These are phyloP conservation scores for Bimuria novae-zelandiae DNA, from an alignment of 2,329 filamentous ascomycete species.

Conservation along the genomic window DNA sequence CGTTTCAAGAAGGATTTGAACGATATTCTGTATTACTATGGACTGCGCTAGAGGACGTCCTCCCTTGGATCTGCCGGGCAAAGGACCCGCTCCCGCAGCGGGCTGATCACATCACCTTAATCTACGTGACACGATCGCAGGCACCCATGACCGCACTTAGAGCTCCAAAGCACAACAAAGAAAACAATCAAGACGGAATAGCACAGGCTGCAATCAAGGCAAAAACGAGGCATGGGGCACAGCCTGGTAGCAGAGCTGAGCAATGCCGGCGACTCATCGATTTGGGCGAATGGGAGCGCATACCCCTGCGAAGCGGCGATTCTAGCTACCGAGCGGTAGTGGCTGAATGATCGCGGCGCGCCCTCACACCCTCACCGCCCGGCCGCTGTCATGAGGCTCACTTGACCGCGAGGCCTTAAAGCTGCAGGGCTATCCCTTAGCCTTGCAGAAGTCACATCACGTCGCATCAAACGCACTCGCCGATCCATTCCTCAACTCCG, in stretches of 20 bases:
- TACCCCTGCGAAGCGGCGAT: neutral
- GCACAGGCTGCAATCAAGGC: neutral
- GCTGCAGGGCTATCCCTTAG: slow-evolving; percentile 22
- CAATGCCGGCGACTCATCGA: slow-evolving; percentile 1
- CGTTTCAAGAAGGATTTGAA: neutral
- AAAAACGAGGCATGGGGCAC: neutral
- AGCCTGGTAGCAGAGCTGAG: neutral
- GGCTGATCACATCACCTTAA: slow-evolving; percentile 34
- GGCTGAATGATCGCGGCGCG: neutral
- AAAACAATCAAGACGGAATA: neutral
- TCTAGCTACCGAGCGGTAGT: neutral
- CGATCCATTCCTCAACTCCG: slow-evolving; percentile 9
- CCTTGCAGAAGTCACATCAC: slow-evolving; percentile 18
- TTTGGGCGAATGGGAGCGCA: slow-evolving; percentile 11
- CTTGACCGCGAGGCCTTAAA: slow-evolving; percentile 24
- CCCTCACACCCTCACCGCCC: neutral
- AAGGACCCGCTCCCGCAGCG: slow-evolving; percentile 16
- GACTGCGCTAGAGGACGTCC: neutral
- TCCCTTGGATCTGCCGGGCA: slow-evolving; percentile 12
- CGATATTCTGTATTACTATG: neutral
- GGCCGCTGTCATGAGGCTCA: slow-evolving; percentile 27
- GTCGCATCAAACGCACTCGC: slow-evolving; percentile 1
- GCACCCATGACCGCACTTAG: slow-evolving; percentile 3
- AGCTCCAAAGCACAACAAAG: slow-evolving; percentile 4
- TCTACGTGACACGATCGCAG: slow-evolving; percentile 5